phyloP scores from a whole-genome alignment of 2,329 filamentous ascomycete genomes.

The Hypoxylon sp. region DNA sequence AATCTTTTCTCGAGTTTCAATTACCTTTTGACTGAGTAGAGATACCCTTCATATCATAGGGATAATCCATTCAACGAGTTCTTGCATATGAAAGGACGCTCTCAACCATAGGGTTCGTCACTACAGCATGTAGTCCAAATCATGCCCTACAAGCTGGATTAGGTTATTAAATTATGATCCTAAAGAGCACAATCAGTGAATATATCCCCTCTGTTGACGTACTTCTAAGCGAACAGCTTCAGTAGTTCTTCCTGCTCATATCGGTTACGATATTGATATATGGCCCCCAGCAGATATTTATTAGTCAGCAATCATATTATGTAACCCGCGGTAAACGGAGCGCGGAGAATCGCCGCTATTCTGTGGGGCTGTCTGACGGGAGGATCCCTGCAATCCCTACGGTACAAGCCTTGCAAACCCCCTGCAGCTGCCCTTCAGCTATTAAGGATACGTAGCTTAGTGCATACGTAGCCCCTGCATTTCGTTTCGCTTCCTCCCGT shows the following conservation, averaged over 20 bases:
- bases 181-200: too few relatives aligned
- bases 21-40: too few relatives aligned
- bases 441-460: constrained; percentile 29
- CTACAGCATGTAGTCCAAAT: too few relatives aligned
- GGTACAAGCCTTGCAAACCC: not conserved
- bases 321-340: not conserved
- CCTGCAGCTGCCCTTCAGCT: not conserved
- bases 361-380: constrained; percentile 13
- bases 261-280: not conserved
- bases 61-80: too few relatives aligned
- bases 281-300: not conserved
- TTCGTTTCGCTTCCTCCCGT: constrained; percentile 19
- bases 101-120: too few relatives aligned
- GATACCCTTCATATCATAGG: too few relatives aligned
- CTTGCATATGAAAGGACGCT: too few relatives aligned
- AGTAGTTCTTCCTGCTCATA: not conserved
- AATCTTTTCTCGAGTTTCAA: too few relatives aligned
- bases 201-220: too few relatives aligned
- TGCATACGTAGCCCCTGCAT: constrained; percentile 13
- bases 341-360: not conserved
- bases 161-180: too few relatives aligned
- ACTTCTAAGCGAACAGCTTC: not conserved
- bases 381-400: constrained; percentile 3
- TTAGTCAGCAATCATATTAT: constrained; percentile 2
- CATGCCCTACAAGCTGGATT: too few relatives aligned